These are phyloP conservation scores for Dorcoceras hygrometricum DNA, from an alignment of 257 asterid species.

Conservation along the genomic window DNA sequence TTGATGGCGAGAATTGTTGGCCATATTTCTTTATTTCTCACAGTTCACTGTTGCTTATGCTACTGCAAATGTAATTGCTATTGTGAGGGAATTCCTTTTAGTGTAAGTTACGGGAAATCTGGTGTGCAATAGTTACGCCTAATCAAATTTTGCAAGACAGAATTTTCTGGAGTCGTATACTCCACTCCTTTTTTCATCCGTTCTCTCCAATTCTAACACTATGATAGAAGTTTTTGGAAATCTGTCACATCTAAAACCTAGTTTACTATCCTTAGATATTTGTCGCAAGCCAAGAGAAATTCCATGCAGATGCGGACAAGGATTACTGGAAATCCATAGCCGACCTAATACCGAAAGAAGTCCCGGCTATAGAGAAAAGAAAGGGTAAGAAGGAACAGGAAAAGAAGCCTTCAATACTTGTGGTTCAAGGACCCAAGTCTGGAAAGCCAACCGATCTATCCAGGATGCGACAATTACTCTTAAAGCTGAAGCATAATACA, in stretches of 20 bases:
- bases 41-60: not conserved
- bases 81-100: not conserved
- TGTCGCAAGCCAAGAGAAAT: slow-evolving; percentile 57
- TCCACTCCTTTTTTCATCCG: not conserved
- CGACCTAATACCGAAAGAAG: slow-evolving; percentile 78
- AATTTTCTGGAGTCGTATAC: too few relatives aligned
- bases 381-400: slow-evolving; percentile 61
- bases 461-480: slow-evolving; percentile 69
- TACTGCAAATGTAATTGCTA: not conserved
- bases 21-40: not conserved
- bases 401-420: slow-evolving; percentile 48
- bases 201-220: not conserved
- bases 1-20: not conserved
- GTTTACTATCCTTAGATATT: slow-evolving; percentile 43
- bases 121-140: not conserved
- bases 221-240: not conserved
- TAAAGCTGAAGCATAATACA: slow-evolving; percentile 71
- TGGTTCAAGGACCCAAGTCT: slow-evolving; percentile 83
- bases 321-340: slow-evolving; percentile 86
- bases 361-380: slow-evolving; percentile 50
- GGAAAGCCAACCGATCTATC: slow-evolving; percentile 73
- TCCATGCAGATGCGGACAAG: slow-evolving; percentile 76
- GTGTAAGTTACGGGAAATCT: not conserved
- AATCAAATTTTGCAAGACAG: not conserved
- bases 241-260: not conserved